Percentiles rank a stretch among this genome's conserved stretches.
Conservation (phyloP, 441 rosid genomes). For the Gossypium gossypioides region DNA sequence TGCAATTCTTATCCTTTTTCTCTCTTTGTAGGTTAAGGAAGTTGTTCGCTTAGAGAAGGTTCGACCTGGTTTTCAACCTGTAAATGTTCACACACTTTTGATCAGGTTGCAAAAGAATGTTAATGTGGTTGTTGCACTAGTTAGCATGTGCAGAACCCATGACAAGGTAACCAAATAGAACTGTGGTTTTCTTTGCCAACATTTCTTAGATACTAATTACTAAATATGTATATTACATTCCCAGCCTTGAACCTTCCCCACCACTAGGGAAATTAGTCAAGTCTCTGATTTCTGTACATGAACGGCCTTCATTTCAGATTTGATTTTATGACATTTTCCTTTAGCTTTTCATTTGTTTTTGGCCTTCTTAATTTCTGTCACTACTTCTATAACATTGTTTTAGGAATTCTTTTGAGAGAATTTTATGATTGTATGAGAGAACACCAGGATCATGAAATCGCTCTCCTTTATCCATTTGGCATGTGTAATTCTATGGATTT, state of each 20-base stretch:
- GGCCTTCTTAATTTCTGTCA: not conserved
- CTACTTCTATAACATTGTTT: not conserved
- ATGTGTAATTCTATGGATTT: not conserved
- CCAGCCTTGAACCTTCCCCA: not conserved
- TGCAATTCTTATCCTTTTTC: constrained; percentile 3
- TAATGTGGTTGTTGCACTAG: constrained; percentile 61
- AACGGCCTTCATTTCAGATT: not conserved
- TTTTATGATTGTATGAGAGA: not conserved
- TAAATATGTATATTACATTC: not conserved
- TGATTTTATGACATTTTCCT: not conserved
- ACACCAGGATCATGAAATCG: not conserved
- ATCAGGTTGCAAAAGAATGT: constrained; percentile 44
- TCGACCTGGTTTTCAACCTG: constrained; percentile 27
- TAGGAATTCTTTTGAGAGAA: not conserved
- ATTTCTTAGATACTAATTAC: not conserved
- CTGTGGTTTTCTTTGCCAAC: not conserved
- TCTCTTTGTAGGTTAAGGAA: constrained; percentile 46
- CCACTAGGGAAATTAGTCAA: not conserved
- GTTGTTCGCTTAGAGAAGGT: constrained; percentile 32
- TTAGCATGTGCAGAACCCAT: constrained; percentile 54
- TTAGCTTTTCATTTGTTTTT: not conserved
- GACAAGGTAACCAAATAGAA: constrained; percentile 44
- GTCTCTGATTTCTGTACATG: not conserved
- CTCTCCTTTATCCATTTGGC: not conserved
- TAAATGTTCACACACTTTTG: constrained; percentile 38